Evolutionary conservation across 2,329 filamentous ascomycete species (phyloP), one percentile per base, ranked within the genome.

Genomic region (Gremmenia infestans): DNA sequence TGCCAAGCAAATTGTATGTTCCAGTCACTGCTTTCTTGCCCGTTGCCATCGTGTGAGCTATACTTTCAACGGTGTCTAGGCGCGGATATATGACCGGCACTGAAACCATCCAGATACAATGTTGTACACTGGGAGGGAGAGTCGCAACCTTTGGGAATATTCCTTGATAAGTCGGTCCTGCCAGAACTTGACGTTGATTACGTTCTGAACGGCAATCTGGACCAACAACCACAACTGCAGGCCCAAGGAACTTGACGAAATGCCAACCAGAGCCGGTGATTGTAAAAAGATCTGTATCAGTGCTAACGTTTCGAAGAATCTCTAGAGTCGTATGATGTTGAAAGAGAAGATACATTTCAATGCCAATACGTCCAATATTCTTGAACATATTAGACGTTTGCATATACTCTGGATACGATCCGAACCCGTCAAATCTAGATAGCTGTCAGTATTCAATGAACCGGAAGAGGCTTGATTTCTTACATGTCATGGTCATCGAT

Each of bases 261-360:
- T 99, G 94, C 94, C 94, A 99, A 7, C 94, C 94, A 19, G 88
- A 88, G n/a, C 94, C 93, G 0, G 94, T 97, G 54, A 99, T 87
- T 1, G 93, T 97, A 74, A 99, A 99, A 5, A 99, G 82, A 66
- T 99, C 94, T 48, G 86, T 81, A 68, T 99, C 94, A 48, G 89
- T 89, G 67, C 81, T 88, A 56, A 96, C 87, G 65, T 96, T 93
- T 52, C 92, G 88, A 55, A 99, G 82, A 43, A 97, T 89, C 69
- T 97, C 94, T 3, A 95, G 79, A 0, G 93, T 97, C 0, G 94
- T 97, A 72, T 99, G 94, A 69, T 99, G 94, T 70, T 99, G 94
- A 79, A 99, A 99, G 7, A 99, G 81, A 37, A 99, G 80, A 70
- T 97, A 99, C 92, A 97, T 97, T 64, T 97, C 91, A 54, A 95